Evolutionary conservation across 495 filamentous ascomycete genomes (phyloP), one percentile per base, ranked within the genome.

Genomic region (Daldinia grandis): DNA sequence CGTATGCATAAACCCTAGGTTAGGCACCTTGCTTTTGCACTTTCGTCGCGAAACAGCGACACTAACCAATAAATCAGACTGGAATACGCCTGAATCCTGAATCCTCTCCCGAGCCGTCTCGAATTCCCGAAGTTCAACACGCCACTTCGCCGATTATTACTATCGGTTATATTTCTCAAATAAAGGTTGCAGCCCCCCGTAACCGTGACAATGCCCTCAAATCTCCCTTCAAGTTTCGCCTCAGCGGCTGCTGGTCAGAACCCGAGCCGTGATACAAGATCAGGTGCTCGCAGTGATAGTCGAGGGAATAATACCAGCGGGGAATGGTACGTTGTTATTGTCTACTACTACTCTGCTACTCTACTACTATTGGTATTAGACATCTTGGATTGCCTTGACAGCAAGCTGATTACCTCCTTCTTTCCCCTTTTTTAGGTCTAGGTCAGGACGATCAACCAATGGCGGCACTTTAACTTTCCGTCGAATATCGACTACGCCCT

Each of bases 401-500:
- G 47, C 78, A 76, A 78, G 75, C 64, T 76, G 75, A 68, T 68
- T 51, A 19, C 58, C 31, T 14, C 47, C 57, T 10, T 51, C 50
- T 37, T 37, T 37, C 35, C 58, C 25, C 30, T 37, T 5, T 61
- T 69, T 50, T 58, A 82, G 80, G 80, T 59, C 77, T 58, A 71
- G 80, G 63, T 61, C 71, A 35, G 89, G 88, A 76, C 78, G 83
- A 73, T 87, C 88, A 78, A 85, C 90, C 58, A 95, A 95, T 77
- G 93, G 70, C 10, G 70, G 92, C 64, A 94, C 92, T 44, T 87
- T 94, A 63, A 96, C 93, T 64, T 93, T 97, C 79, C 92, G 94
- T 62, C 90, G 94, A 66, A 84, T 92, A 25, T 95, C 93, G 2
- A 84, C 84, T 49, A 85, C 82, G 6, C 83, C 84, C 51, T 82